Evolutionary conservation across 2,329 filamentous ascomycete genomes (phyloP), one percentile per base, ranked within the genome.

Genomic region (Dendrostoma leiphaemia): DNA sequence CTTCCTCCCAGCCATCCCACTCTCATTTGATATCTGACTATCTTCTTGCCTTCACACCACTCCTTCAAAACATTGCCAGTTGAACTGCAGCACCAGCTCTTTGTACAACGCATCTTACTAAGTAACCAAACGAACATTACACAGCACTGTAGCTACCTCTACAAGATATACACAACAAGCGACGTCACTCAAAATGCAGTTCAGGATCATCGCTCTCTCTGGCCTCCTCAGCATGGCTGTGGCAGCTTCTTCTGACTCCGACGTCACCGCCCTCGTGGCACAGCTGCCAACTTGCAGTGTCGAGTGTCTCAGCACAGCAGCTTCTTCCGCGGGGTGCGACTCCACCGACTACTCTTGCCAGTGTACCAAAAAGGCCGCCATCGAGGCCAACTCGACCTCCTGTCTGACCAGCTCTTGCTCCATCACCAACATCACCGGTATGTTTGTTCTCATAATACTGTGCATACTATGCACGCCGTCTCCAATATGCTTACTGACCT

Each of bases 271-370:
- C 13, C 46, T 58, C 37, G 44, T 38, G 17, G 29, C 53, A 31
- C 31, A 58, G 56, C 49, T 58, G 48, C 56, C 56, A 7, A 32
- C 53, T 7, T 58, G 56, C 53, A 44, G 53, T 41, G 40, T 48
- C 15, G 28, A 32, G 3, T 58, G 56, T 21, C 56, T 58, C 21
- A 29, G 32, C 12, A 37, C 44, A 2, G 56, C 48, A n/a, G 56
- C 53, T 41, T 32, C 37, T 7, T 26, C 53, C n/a, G 49, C 56
- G 29, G 46, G 38, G 32, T 58, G 56, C 44, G 34, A 32, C 13
- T 28, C 45, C 13, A 53, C 47, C 21, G 56, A 58, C 19, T 58
- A 58, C 31, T 19, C 48, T 3, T 58, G 56, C 49, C 48, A 53
- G 26, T 58, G 56, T 15, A 29, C 44, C 21, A 56, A 58, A 28